Percentiles rank a stretch among this genome's conserved stretches.
These are phyloP conservation scores for Kwoniella shandongensis DNA, from an alignment of 768 basidiomycete genomes.

Conservation along the genomic window DNA sequence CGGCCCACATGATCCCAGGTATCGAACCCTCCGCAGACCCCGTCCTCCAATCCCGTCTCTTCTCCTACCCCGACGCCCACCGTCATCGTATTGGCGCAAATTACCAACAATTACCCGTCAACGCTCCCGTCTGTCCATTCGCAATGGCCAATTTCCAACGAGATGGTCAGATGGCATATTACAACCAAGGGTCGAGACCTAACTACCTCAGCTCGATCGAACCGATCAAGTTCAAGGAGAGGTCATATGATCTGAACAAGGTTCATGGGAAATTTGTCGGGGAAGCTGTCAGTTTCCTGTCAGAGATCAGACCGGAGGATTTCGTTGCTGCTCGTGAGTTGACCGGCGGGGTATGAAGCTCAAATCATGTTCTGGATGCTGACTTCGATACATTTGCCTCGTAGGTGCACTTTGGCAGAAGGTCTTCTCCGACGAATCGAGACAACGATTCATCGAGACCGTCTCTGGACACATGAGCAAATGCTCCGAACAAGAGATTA, in stretches of 20 bases:
- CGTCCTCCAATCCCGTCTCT: slow-evolving; percentile 87
- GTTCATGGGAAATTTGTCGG: slow-evolving; percentile 72
- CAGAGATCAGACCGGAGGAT: slow-evolving; percentile 68
- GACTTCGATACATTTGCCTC: neutral
- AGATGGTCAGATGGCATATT: slow-evolving; percentile 67
- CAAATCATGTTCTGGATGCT: slow-evolving; percentile 8
- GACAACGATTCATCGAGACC: slow-evolving; percentile 54
- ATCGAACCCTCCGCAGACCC: slow-evolving; percentile 89
- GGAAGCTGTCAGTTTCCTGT: slow-evolving; percentile 58
- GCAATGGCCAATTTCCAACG: slow-evolving; percentile 80
- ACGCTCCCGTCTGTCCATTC: slow-evolving; percentile 69
- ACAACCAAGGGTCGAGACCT: slow-evolving; percentile 79
- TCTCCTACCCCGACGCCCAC: slow-evolving; percentile 68
- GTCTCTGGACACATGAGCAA: slow-evolving; percentile 54
- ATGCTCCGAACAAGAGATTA: slow-evolving; percentile 45
- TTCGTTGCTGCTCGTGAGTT: slow-evolving; percentile 57
- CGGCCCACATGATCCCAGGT: slow-evolving; percentile 82
- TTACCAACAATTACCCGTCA: slow-evolving; percentile 77
- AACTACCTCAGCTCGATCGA: slow-evolving; percentile 80
- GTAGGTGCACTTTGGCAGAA: slow-evolving; percentile 50
- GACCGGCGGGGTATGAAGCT: too few species aligned
- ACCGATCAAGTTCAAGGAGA: slow-evolving; percentile 66
- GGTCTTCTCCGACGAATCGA: slow-evolving; percentile 53
- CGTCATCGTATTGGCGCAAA: slow-evolving; percentile 55
- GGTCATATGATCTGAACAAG: slow-evolving; percentile 43